Base-by-base conservation (phyloP, 2,329 filamentous ascomycete genomes). In the Talaromyces sp. region DNA sequence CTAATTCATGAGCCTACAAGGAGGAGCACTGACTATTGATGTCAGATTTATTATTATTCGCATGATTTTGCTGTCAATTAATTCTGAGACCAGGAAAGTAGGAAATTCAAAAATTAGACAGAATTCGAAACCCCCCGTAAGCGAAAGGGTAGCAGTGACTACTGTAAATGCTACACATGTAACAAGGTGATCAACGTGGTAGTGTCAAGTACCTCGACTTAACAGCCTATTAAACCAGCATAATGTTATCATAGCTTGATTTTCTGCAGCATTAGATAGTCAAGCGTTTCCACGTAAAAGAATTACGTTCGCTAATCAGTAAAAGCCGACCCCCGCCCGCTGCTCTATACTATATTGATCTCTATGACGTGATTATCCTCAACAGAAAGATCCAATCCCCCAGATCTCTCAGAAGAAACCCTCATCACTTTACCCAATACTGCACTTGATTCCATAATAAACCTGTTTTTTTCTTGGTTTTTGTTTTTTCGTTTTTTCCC, bases 361-460 rank as follows among this genome's bases (percentile, higher is more conserved):
- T 9, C 43, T 12, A 46, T 46, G 35, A 38, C 35, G 35, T 38
- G 5, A 8, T 14, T 8, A n/a, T n/a, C 35, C 35, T 8, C 35
- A 38, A 38, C 17, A 17, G n/a, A 38, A 38, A 17, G 7, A 6
- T 17, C 7, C 32, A n/a, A n/a, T 38, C 27, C 27, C 9, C 27
- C 27, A 29, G 17, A 7, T n/a, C 1, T 6, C 17, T 5, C 6
- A 7, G 6, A 38, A 38, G 4, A 38, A 38, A 1, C 32, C 14
- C 14, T 12, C 12, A 6, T 14, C 5, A 10, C 55, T 51, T 59
- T 56, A 54, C 59, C 55, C 11, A 58, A 61, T 59, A 54, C 31
- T 14, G 51, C 53, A 59, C 58, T 59, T 31, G 48, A 31, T 59
- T 56, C 58, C 58, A 59, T 19, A 32, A 27, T n/a, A 32, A 32